Conservation (phyloP, 495 filamentous ascomycete species). For the Immersiella caudata region DNA sequence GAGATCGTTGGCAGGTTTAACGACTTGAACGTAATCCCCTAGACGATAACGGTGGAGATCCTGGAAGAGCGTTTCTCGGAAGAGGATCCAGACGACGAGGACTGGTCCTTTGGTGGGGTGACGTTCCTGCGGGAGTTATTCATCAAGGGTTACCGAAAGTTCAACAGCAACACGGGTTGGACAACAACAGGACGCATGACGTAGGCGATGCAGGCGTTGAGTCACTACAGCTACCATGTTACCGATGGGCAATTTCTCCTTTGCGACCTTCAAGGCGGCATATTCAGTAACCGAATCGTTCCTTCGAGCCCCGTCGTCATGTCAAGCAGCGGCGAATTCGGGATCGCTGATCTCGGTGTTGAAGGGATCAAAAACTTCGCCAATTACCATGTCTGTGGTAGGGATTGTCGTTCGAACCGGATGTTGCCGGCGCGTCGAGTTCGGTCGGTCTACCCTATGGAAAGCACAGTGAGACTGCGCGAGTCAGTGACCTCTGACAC, state of each 20-base stretch:
- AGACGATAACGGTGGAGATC: too few species aligned
- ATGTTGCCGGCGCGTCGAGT: too few species aligned
- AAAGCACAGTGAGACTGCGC: too few species aligned
- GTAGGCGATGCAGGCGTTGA: not conserved
- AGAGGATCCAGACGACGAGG: too few species aligned
- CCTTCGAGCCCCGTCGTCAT: not conserved
- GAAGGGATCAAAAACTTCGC: not conserved
- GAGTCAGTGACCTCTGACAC: too few species aligned
- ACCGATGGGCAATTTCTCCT: not conserved
- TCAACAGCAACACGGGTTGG: not conserved
- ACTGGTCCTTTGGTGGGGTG: too few species aligned
- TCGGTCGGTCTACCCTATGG: too few species aligned
- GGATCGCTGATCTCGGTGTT: not conserved
- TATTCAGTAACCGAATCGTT: not conserved
- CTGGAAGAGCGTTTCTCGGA: too few species aligned
- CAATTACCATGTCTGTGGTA: not conserved
- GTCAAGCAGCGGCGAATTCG: not conserved
- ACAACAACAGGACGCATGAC: not conserved
- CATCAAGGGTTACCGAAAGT: not conserved
- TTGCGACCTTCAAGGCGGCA: not conserved
- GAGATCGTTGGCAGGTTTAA: too few species aligned
- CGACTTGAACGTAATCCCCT: too few species aligned
- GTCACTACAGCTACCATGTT: not conserved
- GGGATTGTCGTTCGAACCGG: not conserved
- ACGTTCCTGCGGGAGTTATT: not conserved